Base-by-base conservation (phyloP, 2,329 filamentous ascomycete species). In the Curvularia lunata region DNA sequence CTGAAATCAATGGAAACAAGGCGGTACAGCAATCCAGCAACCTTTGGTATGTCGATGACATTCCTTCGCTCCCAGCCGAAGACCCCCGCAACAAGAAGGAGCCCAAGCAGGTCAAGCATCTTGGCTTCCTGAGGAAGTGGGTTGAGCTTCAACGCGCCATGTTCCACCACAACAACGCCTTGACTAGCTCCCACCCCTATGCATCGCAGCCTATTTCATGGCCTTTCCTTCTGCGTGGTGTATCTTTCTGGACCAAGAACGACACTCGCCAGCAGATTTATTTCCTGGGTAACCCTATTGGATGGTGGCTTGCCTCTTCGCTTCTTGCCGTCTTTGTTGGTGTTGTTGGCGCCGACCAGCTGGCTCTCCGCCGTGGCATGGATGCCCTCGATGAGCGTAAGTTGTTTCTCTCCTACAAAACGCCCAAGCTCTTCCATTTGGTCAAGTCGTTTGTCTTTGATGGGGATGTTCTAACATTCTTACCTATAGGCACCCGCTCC, bases 1-100 rank as follows among this genome's bases (percentile, higher is more conserved):
- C 96, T 72, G 95, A 99, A 77, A 97, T 99, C 82, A 99, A 99
- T 78, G 95, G 95, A 59, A 99, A 99, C 84, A 99, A 99, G 86
- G 96, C 97, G 75, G 82, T 96, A 52, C 83, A 88, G 27, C 91
- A 94, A 62, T 88, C 90, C 74, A 97, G 92, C 76, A 99, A 99
- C 76, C 84, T 97, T 61, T 99, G 95, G 95, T 89, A 90, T 67
- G 90, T 93, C 13, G 95, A 99, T 70, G 91, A 96, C 63, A 91
- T 98, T 51, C 86, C 91, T n/a, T 92, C 89, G 9, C 80, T 98
- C 46, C 81, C 88, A 2, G 82, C 78, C 5, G 91, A 92, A 66
- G 87, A 88, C 67, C 83, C 85, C 38, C 91, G 95, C 57, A 86
- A 91, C 61, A 80, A 87, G 58, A 95, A 90, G 81, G 85, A 91